Base-by-base conservation (phyloP, 2,329 filamentous ascomycete species). In the Blumeria hordei region DNA sequence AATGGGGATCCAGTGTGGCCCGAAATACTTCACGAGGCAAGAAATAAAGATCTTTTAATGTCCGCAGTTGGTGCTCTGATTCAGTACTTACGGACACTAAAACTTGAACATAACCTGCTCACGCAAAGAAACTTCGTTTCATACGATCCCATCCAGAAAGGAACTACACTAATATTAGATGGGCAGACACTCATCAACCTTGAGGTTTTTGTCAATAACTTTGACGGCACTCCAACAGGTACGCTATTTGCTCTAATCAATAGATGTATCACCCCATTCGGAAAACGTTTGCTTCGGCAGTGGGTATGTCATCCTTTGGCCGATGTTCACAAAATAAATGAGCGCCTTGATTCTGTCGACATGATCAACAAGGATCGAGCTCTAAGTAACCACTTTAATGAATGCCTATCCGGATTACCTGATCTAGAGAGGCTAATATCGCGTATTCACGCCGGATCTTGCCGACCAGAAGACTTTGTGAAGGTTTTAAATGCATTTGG, bases 251-350 rank as follows among this genome's bases (percentile, higher is more conserved):
- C 77, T 54, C 78, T 98, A 59, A 76, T 98, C 54, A 96, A 98
- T 67, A 80, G 87, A 54, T 98, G 92, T 65, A 83, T 95, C 58
- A 96, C 92, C 3, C 90, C 92, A 0, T 98, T 98, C 64, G 92
- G 92, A 56, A 98, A 98, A 69, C 83, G 92, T 10, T 79, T 94
- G 67, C 88, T 98, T 67, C 83, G 88, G 55, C 88, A 94, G 66
- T 98, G 92, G 92, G 83, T 98, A 2, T 96, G 90, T 63, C 92
- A 98, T 67, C 92, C 92, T 2, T 73, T 98, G 12, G 87, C 88
- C 65, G 84, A 94, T 67, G 81, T 85, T 6, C 70, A 74, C 39
- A 88, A 84, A 64, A 95, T 98, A 71, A 94, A 96, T 63, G 88
- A 93, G 60, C 80, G 92, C 6, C 72, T 98, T 10, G 88, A 98